Evolutionary conservation across 2,329 filamentous ascomycete genomes (phyloP).

Genomic region (Colletotrichum destructivum): DNA sequence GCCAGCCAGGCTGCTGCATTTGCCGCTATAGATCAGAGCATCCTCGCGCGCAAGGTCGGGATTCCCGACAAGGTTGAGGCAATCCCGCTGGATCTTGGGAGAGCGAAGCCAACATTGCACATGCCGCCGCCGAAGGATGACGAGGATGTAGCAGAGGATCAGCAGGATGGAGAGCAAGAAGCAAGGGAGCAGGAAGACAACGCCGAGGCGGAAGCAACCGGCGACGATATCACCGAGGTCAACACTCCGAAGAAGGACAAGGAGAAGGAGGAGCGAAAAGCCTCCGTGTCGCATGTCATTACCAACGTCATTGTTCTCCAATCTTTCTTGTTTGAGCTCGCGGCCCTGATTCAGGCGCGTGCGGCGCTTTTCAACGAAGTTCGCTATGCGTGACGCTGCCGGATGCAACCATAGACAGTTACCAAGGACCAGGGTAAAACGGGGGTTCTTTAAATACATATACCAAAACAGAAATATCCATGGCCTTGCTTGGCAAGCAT

Average conservation of each 20-base stretch:
- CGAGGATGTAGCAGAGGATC: slow-evolving; percentile 47
- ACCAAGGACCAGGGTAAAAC: background rate
- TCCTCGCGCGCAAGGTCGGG: slow-evolving; percentile 69
- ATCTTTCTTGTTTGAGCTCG: slow-evolving; percentile 84
- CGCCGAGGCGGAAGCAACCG: slow-evolving; percentile 39
- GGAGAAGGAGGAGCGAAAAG: slow-evolving; percentile 57
- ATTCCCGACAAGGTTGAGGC: slow-evolving; percentile 61
- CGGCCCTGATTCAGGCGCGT: slow-evolving; percentile 81
- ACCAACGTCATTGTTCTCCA: slow-evolving; percentile 87
- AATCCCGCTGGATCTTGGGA: slow-evolving; percentile 64
- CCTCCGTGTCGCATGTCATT: slow-evolving; percentile 82
- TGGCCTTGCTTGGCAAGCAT: slow-evolving; percentile 30
- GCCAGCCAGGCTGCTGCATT: slow-evolving; percentile 72
- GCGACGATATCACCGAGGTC: slow-evolving; percentile 45
- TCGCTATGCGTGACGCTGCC: slow-evolving; percentile 64
- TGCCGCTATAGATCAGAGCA: slow-evolving; percentile 75
- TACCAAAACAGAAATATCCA: slow-evolving; percentile 7
- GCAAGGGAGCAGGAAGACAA: slow-evolving; percentile 43
- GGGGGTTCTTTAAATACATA: background rate
- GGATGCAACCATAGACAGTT: slow-evolving; percentile 1
- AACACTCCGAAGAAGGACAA: slow-evolving; percentile 47
- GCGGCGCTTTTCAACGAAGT: slow-evolving; percentile 85
- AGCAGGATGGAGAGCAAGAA: slow-evolving; percentile 46
- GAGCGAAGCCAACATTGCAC: slow-evolving; percentile 46
- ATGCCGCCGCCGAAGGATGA: slow-evolving; percentile 43